These are phyloP conservation scores for Houttuynia cordata DNA, from an alignment of 164 flowering plant genomes.

Conservation along the genomic window DNA sequence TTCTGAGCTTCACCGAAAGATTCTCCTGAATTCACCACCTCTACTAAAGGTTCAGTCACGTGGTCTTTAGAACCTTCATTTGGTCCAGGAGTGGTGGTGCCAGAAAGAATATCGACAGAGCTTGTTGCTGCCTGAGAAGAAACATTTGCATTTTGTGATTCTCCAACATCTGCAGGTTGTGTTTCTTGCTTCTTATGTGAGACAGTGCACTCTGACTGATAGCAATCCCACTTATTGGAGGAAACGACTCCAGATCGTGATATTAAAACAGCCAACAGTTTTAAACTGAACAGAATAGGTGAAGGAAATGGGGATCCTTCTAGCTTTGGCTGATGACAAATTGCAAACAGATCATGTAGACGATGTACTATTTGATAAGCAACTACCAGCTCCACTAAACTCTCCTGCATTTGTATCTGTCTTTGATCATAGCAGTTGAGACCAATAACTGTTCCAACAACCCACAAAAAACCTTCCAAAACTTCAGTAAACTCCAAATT, in stretches of 20 bases:
- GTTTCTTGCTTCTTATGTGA: conserved; percentile 15
- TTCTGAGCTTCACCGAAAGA: conserved; percentile 17
- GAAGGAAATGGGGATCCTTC: conserved; percentile 94
- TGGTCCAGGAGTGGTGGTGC: background rate
- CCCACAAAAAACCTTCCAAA: conserved; percentile 66
- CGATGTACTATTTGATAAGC: conserved; percentile 80
- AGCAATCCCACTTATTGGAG: conserved; percentile 54
- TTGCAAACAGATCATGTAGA: conserved; percentile 83
- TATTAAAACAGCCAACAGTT: conserved; percentile 58
- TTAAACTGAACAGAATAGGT: conserved; percentile 62
- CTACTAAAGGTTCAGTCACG: conserved; percentile 23
- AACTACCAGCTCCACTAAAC: conserved; percentile 67
- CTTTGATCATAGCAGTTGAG: conserved; percentile 47
- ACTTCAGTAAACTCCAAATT: conserved; percentile 76
- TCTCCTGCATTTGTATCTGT: conserved; percentile 75
- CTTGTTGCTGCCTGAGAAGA: conserved; percentile 23
- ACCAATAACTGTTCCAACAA: conserved; percentile 53
- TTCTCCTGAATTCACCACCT: conserved; percentile 10
- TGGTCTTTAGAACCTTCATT: conserved; percentile 12
- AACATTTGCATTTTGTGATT: conserved; percentile 14
- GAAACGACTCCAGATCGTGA: conserved; percentile 33
- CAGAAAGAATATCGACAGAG: conserved; percentile 10
- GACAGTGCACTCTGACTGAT: conserved; percentile 12
- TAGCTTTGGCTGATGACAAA: conserved; percentile 85
- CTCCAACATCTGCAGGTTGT: conserved; percentile 11